Evolutionary conservation across 2,329 filamentous ascomycete genomes (phyloP), one percentile per base, ranked within the genome.

Genomic region (Aspergillus piperis): DNA sequence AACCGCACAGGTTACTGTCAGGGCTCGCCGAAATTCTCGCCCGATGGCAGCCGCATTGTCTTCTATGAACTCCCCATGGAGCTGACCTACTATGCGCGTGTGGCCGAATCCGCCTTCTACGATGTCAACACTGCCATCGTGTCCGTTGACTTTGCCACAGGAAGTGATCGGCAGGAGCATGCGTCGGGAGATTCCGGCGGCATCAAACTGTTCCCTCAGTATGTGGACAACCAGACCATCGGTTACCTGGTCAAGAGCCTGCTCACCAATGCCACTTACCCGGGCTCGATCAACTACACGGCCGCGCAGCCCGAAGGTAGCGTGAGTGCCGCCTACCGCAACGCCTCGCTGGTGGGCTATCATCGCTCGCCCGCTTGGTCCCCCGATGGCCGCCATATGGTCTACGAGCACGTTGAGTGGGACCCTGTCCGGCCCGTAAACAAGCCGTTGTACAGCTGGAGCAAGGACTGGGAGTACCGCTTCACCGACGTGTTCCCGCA

Each of bases 401-500:
- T 71, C 36, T 76, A 70, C 21, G 68, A 70, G 38, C 69, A 66
- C 39, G 61, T 57, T 1, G 61, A 51, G 8, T 77, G 70, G 67
- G 47, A 50, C 47, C 47, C 47, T 7, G 25, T 50, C 15, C 47
- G 47, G 60, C 66, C 3, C 64, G 68, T 7, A 74, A 76, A 2
- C 66, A 72, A 0, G 65, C 42, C 67, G 47, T 68, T 80, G 5
- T 80, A 74, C 62, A 74, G 71, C 61, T 80, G 73, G 72, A 72
- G 78, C 42, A 41, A 48, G 5, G 73, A 78, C 4, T 80, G 73
- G 72, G 78, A 80, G 8, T 80, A 79, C 61, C 73, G 75, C 38
- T 77, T 77, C 69, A 78, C 71, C 48, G 77, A 80, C 55, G 75
- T 80, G 2, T 80, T 80, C 66, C 78, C 78, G 25, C 47, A 50